Base-by-base conservation (phyloP, 441 rosid species). In the Kokia cookei region DNA sequence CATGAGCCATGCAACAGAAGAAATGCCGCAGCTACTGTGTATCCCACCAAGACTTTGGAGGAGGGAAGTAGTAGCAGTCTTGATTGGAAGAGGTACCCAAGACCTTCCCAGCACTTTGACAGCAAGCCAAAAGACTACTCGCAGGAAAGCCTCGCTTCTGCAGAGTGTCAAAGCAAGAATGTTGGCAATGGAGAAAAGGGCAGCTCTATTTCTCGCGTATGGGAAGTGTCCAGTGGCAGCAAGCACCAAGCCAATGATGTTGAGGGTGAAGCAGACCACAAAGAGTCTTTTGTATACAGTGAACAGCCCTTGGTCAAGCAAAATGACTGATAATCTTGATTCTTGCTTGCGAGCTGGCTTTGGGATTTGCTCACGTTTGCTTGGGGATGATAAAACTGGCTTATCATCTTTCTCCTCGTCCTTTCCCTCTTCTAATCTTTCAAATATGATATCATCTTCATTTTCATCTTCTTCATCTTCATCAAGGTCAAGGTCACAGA, bases 1-100 rank as follows among this genome's bases (percentile, higher is more conserved):
- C 29, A 83, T 72, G 8, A 93, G 92, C 97, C 96, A 93, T 0
- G 85, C 87, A 8, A 89, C 76, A 2, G 94, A 93, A 29, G 94
- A 89, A 50, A 91, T 71, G 1, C 94, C 97, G 12, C 94, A 91
- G 13, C 96, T 82, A 54, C 94, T 93, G 26, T 91, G 98, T 54
- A 91, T 83, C 7, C 97, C 98, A 0, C 96, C 93, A 5, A 90
- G 85, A 60, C 88, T 86, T 67, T 93, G 94, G 27, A 93, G 90
- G 48, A 90, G 82, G 35, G 94, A 83, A 1, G 97, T 90, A 17
- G 87, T 79, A 1, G 89, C 76, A 2, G 88, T 90, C 77, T 93
- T 93, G 37, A 87, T 7, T 1, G 68, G 64, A 45, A 90, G 79
- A 51, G 91, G 91, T 5, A 93, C 72, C 80, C 89, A 89, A 8